phyloP scores from a whole-genome alignment of 1,284 basidiomycete genomes.

The Marasmius oreades region DNA sequence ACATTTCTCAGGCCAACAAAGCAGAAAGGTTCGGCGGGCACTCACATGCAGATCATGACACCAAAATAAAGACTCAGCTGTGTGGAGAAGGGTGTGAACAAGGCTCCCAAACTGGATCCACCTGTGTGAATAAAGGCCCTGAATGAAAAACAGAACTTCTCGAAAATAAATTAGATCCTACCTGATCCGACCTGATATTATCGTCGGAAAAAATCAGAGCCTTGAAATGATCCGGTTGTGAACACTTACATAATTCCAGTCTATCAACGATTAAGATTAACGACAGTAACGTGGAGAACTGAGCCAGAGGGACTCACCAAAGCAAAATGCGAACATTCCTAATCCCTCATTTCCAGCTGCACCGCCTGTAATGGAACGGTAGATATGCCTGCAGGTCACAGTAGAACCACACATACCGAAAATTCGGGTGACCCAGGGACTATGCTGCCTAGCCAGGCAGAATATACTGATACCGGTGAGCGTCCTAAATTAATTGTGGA shows the following conservation, averaged over 20 bases:
- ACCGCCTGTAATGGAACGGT: conserved; percentile 25
- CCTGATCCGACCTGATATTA: conserved; percentile 8
- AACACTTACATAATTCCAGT: conserved; percentile 50
- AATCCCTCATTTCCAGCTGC: conserved; percentile 45
- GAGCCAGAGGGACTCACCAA: conserved; percentile 32
- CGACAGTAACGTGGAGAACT: too few relatives aligned
- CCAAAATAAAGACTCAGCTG: conserved; percentile 38
- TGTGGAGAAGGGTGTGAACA: conserved; percentile 42
- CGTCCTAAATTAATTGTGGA: conserved; percentile 16
- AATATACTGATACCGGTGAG: conserved; percentile 52
- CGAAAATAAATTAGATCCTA: neutral
- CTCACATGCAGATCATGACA: conserved; percentile 38
- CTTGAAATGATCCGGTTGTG: too few relatives aligned
- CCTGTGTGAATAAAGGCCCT: neutral
- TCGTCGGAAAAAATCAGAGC: too few relatives aligned
- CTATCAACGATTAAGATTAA: neutral
- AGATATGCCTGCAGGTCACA: neutral
- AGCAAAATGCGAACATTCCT: conserved; percentile 45
- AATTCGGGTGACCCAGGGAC: conserved; percentile 45
- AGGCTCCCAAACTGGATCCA: conserved; percentile 35
- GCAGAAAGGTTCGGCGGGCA: neutral
- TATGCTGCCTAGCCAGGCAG: conserved; percentile 53
- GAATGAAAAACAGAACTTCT: neutral
- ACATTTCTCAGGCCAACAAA: neutral
- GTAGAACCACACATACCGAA: conserved; percentile 38